Conservation (phyloP, 768 basidiomycete genomes). For the Gymnopilus junonius region DNA sequence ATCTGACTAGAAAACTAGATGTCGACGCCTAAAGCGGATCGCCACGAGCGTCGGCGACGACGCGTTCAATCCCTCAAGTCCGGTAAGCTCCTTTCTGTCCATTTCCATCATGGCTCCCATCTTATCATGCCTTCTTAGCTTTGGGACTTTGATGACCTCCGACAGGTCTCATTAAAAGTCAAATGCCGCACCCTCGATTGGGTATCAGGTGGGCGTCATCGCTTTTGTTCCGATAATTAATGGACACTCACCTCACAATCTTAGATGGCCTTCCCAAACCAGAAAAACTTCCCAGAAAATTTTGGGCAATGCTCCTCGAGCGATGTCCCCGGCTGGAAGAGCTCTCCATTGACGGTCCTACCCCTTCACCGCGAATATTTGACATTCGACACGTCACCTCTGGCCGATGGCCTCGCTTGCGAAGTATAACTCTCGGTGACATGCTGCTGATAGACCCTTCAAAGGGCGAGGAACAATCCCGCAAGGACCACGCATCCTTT, state of each 20-base stretch:
- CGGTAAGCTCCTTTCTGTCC: slow-evolving; percentile 28
- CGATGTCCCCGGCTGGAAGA: slow-evolving; percentile 41
- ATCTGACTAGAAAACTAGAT: slow-evolving; percentile 25
- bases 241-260: neutral
- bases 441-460: slow-evolving; percentile 21
- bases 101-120: neutral
- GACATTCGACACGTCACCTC: slow-evolving; percentile 39
- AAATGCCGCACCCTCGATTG: slow-evolving; percentile 41
- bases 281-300: slow-evolving; percentile 40
- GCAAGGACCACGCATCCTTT: slow-evolving; percentile 30
- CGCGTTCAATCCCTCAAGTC: slow-evolving; percentile 34
- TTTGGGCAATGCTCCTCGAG: slow-evolving; percentile 47
- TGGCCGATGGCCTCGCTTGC: slow-evolving; percentile 42
- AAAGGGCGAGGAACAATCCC: slow-evolving; percentile 22
- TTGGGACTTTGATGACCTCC: slow-evolving; percentile 39
- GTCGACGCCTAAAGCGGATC: slow-evolving; percentile 37
- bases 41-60: slow-evolving; percentile 38
- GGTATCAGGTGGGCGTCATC: slow-evolving; percentile 31
- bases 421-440: slow-evolving; percentile 38
- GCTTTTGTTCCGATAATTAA: neutral
- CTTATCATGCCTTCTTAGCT: slow-evolving; percentile 26
- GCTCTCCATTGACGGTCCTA: slow-evolving; percentile 36
- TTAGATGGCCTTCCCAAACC: slow-evolving; percentile 36
- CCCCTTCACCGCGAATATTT: slow-evolving; percentile 43
- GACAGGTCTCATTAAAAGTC: slow-evolving; percentile 36